Base-by-base conservation (phyloP, 192 early-diverging fungal genomes). In the Jimgerdemannia lactiflua region DNA sequence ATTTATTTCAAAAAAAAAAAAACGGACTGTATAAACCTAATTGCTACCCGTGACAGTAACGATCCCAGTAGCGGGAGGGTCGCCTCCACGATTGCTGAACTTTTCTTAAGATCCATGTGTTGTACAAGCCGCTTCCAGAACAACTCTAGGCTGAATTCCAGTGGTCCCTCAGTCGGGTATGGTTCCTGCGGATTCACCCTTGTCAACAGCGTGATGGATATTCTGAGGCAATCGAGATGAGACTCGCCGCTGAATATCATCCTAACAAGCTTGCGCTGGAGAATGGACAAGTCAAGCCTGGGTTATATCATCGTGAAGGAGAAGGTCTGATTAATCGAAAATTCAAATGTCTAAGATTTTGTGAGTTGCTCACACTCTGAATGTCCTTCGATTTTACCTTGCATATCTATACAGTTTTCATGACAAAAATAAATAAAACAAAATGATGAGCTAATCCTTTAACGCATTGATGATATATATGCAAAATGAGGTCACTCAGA, bases 161-260 rank as follows among this genome's bases (percentile, higher is more conserved):
- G 64, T 17, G 63, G 66, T n/a, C 73, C 68, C 3, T 70, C 41
- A 3, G 39, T 42, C 42, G 77, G 70, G 72, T 72, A 72, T 64
- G 72, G 81, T 3, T 66, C 29, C 3, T 44, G 19, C 1, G 84
- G 73, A 66, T 79, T 76, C 41, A 87, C 76, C 1, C 54, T 67
- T 41, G 82, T 73, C 11, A 90, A 74, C 41, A 92, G 69, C 4
- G 78, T 65, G 8, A 86, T 85, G 64, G 85, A 84, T 11, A 81
- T 18, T 67, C 79, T 78, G 39, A 84, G 79, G 39, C 86, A 87
- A 29, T 87, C 77, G 63, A 86, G 44, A 59, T 84, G 82, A 20
- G 78, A 71, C 68, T 87, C 86, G 39, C 76, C 79, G 42, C 77
- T 76, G 70, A 81, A 85, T 20, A 83, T 80, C 43, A 71, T 84